These are phyloP conservation scores for Lomentospora prolificans DNA, from an alignment of 2,329 filamentous ascomycete genomes.

Conservation along the genomic window DNA sequence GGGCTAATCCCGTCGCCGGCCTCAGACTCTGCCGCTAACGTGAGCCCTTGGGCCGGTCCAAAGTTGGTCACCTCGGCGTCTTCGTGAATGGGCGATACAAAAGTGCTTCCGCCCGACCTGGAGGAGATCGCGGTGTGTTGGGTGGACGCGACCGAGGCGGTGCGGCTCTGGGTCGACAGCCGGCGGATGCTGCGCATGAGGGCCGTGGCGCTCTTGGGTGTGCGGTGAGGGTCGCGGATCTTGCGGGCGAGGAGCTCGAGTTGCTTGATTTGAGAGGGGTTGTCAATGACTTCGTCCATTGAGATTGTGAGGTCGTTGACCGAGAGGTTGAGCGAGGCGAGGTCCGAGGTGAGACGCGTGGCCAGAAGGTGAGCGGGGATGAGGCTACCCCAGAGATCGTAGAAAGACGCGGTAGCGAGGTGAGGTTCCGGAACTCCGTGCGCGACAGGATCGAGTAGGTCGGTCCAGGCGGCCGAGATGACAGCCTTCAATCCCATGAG, in stretches of 20 bases:
- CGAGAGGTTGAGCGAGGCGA: conserved; percentile 23
- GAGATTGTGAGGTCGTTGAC: conserved; percentile 24
- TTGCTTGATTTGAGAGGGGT: conserved; percentile 40
- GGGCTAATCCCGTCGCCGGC: not conserved
- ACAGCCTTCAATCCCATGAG: conserved; percentile 28
- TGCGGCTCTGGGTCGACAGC: not conserved
- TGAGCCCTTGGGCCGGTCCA: not conserved
- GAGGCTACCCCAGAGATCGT: conserved; percentile 38
- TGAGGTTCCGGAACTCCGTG: conserved; percentile 30
- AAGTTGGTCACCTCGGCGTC: not conserved
- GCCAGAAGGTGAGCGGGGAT: conserved; percentile 38
- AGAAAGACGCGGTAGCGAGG: conserved; percentile 37
- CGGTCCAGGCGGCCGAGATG: conserved; percentile 34
- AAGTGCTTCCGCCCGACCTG: not conserved
- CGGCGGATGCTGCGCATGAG: not conserved
- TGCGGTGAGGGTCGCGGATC: not conserved
- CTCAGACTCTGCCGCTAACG: not conserved
- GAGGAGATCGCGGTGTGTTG: not conserved
- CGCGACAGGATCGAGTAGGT: conserved; percentile 28
- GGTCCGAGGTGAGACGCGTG: conserved; percentile 30
- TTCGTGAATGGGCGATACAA: conserved; percentile 2
- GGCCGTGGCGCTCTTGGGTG: not conserved
- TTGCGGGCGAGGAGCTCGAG: conserved; percentile 28
- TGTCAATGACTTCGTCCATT: conserved; percentile 38
- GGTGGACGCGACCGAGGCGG: not conserved